A percentile compares a stretch with the other conserved stretches of the same genome.
Evolutionary conservation across 495 filamentous ascomycete genomes (phyloP).

Genomic region (Podospora pseudoanserina): DNA sequence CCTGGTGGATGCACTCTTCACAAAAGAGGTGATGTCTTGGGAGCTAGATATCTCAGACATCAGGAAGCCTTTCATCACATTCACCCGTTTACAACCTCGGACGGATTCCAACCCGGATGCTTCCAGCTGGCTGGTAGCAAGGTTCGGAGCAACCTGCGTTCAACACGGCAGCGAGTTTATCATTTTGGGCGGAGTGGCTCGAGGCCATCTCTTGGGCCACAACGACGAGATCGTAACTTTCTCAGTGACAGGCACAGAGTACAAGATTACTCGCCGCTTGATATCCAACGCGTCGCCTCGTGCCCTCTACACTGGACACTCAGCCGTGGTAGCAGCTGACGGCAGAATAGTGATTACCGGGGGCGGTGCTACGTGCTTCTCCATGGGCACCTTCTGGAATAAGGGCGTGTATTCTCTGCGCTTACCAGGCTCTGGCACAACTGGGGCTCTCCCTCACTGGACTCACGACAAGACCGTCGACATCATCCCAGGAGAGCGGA

Average conservation of each 20-base stretch:
- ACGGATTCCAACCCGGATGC: background rate
- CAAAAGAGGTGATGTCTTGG: slow-evolving; percentile 55
- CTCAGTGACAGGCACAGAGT: background rate
- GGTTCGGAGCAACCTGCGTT: slow-evolving; percentile 33
- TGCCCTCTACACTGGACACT: slow-evolving; percentile 66
- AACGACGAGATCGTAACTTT: slow-evolving; percentile 34
- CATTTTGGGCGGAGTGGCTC: slow-evolving; percentile 51
- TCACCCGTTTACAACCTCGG: slow-evolving; percentile 1
- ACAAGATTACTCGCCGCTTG: slow-evolving; percentile 19
- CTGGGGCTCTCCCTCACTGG: slow-evolving; percentile 10
- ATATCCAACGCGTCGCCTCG: slow-evolving; percentile 25
- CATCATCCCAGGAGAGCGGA: slow-evolving; percentile 21
- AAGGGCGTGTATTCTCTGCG: slow-evolving; percentile 27
- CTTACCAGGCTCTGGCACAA: background rate
- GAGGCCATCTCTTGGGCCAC: slow-evolving; percentile 32
- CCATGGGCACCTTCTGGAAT: slow-evolving; percentile 54
- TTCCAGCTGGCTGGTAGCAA: slow-evolving; percentile 19
- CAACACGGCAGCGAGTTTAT: slow-evolving; percentile 17
- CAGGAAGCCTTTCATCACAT: slow-evolving; percentile 28
- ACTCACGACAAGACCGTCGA: slow-evolving; percentile 27
- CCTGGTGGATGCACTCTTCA: slow-evolving; percentile 57
- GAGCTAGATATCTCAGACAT: slow-evolving; percentile 30
- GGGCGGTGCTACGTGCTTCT: slow-evolving; percentile 86
- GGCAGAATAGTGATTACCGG: slow-evolving; percentile 60
- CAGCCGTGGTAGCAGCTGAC: slow-evolving; percentile 33